A percentile compares a stretch with the other conserved stretches of the same genome.
These are phyloP conservation scores for Conticribra guillardii DNA, from an alignment of 108 stramenopile species.

Conservation along the genomic window DNA sequence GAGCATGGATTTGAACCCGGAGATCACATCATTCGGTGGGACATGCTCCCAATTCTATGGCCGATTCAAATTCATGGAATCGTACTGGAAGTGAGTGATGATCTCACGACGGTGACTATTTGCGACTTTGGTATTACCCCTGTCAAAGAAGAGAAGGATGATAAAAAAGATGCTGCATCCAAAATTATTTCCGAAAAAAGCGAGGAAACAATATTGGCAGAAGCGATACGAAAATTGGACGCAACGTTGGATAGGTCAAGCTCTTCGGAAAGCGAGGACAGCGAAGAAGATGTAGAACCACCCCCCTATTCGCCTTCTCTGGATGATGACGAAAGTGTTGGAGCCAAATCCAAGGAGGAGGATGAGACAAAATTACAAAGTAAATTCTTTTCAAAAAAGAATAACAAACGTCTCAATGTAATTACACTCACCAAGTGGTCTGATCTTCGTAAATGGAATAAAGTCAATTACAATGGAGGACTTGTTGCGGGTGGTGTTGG, in stretches of 20 bases:
- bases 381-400: constrained; percentile 1
- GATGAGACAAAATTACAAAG: not conserved
- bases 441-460: constrained; percentile 43
- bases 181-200: constrained; percentile 8
- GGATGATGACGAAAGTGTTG: not conserved
- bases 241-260: constrained; percentile 12
- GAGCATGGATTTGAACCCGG: constrained; percentile 59
- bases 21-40: constrained; percentile 67
- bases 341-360: constrained; percentile 7
- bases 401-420: constrained; percentile 38
- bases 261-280: not conserved
- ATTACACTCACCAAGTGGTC: constrained; percentile 45
- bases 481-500: constrained; percentile 15
- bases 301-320: not conserved
- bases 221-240: constrained; percentile 31
- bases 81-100: constrained; percentile 49
- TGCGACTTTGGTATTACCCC: constrained; percentile 60
- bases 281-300: not conserved
- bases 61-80: constrained; percentile 71
- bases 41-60: constrained; percentile 51
- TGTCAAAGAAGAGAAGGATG: constrained; percentile 19
- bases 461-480: constrained; percentile 37
- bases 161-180: not conserved
- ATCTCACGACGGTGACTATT: constrained; percentile 44
- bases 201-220: constrained; percentile 27